Percentiles rank a stretch among this genome's conserved stretches.
Evolutionary conservation across 257 asterid genomes (phyloP).

Genomic region (Nicotiana tomentosiformis): DNA sequence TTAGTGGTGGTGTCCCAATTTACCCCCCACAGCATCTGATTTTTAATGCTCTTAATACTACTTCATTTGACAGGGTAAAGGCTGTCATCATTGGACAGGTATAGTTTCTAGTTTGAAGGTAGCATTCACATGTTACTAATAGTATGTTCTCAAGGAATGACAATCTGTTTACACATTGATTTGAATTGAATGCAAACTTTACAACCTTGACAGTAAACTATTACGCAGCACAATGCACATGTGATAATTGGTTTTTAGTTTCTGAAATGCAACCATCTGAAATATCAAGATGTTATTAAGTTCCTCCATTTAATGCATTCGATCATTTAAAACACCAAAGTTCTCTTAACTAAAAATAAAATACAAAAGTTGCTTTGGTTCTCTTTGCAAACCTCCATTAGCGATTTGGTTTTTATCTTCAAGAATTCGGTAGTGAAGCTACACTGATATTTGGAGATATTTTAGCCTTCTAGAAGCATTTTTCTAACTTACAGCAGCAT

Average conservation of each 20-base stretch:
- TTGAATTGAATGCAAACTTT: not conserved
- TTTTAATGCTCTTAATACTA: constrained; percentile 81
- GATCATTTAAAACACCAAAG: not conserved
- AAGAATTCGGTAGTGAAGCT: constrained; percentile 6
- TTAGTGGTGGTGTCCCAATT: constrained; percentile 45
- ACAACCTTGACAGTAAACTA: not conserved
- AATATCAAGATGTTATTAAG: not conserved
- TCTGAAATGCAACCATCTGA: not conserved
- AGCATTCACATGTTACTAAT: not conserved
- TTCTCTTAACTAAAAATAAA: not conserved
- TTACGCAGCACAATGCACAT: not conserved
- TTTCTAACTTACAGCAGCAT: not conserved
- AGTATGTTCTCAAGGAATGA: not conserved
- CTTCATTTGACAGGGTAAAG: constrained; percentile 68
- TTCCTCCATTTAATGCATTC: not conserved
- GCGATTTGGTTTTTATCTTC: not conserved
- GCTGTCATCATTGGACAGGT: constrained; percentile 97
- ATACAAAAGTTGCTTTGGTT: not conserved
- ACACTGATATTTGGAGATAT: not conserved
- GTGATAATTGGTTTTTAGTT: not conserved
- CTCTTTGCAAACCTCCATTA: not conserved
- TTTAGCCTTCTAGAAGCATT: not conserved
- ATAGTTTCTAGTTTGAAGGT: not conserved
- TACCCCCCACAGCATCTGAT: constrained; percentile 86
- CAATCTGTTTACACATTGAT: not conserved